A percentile compares a stretch with the other conserved stretches of the same genome.
phyloP scores from a whole-genome alignment of 2,329 filamentous ascomycete species.

The Chaetomium olivaceum region DNA sequence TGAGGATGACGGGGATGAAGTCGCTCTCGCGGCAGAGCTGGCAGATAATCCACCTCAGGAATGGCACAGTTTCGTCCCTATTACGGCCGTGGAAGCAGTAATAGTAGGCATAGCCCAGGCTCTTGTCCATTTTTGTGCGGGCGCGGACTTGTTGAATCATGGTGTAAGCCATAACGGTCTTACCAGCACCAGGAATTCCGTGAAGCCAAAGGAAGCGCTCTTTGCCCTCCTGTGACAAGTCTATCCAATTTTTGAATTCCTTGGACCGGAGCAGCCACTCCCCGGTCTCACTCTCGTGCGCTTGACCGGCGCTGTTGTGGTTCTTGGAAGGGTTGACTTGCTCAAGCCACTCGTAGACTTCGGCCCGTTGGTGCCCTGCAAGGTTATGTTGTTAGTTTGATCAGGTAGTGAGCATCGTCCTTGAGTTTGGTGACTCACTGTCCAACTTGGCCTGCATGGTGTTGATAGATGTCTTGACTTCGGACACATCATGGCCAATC shows the following conservation, averaged over 20 bases:
- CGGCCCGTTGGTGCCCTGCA: not conserved
- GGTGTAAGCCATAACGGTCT: constrained; percentile 19
- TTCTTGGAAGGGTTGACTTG: constrained; percentile 6
- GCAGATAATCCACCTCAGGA: constrained; percentile 34
- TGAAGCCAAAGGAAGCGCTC: constrained; percentile 11
- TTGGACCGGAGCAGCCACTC: constrained; percentile 6
- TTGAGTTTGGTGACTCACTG: not conserved
- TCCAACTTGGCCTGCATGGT: constrained; percentile 13
- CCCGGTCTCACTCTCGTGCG: constrained; percentile 2
- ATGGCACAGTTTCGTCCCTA: constrained; percentile 34
- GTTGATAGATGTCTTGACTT: constrained; percentile 9
- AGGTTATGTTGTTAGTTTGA: not conserved
- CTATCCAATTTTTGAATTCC: not conserved
- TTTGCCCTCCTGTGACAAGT: not conserved
- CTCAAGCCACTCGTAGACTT: constrained; percentile 12
- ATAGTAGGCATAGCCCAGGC: constrained; percentile 30
- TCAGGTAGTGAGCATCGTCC: not conserved
- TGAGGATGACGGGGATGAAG: constrained; percentile 22
- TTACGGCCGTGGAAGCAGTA: constrained; percentile 36
- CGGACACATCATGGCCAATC: constrained; percentile 5
- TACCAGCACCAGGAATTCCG: constrained; percentile 21
- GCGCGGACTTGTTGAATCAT: constrained; percentile 17
- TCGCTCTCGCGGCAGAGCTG: constrained; percentile 30
- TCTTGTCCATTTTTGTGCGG: not conserved
- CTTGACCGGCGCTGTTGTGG: not conserved